phyloP scores from a whole-genome alignment of 2,329 filamentous ascomycete genomes.

The Cyphellophora europaea region DNA sequence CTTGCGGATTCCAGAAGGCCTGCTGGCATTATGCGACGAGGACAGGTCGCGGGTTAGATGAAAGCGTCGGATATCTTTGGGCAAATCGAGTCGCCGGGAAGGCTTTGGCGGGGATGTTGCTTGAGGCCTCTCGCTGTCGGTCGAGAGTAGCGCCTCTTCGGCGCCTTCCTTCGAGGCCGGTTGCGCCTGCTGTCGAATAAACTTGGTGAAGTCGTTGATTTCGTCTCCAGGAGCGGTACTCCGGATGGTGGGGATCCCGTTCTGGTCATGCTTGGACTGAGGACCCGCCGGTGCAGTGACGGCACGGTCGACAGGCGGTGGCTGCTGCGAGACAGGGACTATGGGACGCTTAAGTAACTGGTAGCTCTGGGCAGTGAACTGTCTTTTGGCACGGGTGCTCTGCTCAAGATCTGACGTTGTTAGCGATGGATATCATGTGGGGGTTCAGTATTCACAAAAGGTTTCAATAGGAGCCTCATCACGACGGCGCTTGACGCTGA shows the following conservation, averaged over 20 bases:
- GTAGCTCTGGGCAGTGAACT: too few relatives aligned
- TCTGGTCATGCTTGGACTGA: too few relatives aligned
- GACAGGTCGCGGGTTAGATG: constrained; percentile 16
- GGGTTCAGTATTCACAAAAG: too few relatives aligned
- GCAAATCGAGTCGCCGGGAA: too few relatives aligned
- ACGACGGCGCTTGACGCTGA: constrained; percentile 48
- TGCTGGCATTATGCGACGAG: constrained; percentile 6
- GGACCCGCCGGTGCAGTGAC: constrained; percentile 9
- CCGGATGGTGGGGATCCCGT: constrained; percentile 30
- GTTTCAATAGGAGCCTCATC: constrained; percentile 48
- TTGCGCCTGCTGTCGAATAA: constrained; percentile 2
- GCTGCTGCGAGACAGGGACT: constrained; percentile 7
- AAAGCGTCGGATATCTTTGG: constrained; percentile 9
- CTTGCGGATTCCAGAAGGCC: constrained; percentile 11
- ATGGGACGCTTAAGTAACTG: too few relatives aligned
- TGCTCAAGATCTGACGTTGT: too few relatives aligned
- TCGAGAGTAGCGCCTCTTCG: neutral
- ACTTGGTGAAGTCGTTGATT: constrained; percentile 21
- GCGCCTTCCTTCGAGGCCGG: constrained; percentile 2
- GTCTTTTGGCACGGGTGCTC: too few relatives aligned
- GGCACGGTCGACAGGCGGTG: constrained; percentile 9
- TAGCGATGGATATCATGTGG: too few relatives aligned
- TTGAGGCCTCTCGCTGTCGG: neutral
- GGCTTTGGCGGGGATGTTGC: too few relatives aligned
- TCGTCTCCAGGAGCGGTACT: constrained; percentile 33